These are phyloP conservation scores for Pseudomonodictys pantanalensis DNA, from an alignment of 495 filamentous ascomycete genomes.

Conservation along the genomic window DNA sequence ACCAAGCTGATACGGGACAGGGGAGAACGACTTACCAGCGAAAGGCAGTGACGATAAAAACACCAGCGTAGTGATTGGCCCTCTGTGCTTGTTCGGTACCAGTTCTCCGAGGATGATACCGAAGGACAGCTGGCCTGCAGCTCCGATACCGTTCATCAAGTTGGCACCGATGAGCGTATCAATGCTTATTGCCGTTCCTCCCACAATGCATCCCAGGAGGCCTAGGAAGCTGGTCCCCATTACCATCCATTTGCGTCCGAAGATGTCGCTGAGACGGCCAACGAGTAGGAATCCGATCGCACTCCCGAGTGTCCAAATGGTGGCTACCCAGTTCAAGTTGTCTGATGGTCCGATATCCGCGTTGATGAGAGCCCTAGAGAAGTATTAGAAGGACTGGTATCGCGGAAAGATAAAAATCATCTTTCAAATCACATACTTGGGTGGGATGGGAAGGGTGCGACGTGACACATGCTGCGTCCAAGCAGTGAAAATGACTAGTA, in stretches of 20 bases:
- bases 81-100: constrained; percentile 39
- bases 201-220: constrained; percentile 35
- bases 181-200: constrained; percentile 34
- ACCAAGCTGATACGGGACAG: neutral
- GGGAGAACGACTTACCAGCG: constrained; percentile 17
- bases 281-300: constrained; percentile 36
- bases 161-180: constrained; percentile 37
- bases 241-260: constrained; percentile 38
- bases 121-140: constrained; percentile 43
- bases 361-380: constrained; percentile 26
- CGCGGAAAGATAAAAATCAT: too few species aligned
- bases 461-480: too few species aligned
- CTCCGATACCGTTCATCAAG: constrained; percentile 33
- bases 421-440: too few species aligned
- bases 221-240: constrained; percentile 31
- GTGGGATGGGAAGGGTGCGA: neutral
- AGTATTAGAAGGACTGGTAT: too few species aligned
- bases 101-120: constrained; percentile 36
- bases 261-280: constrained; percentile 40
- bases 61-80: constrained; percentile 23
- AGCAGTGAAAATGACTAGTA: neutral
- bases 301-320: constrained; percentile 32
- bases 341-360: constrained; percentile 33
- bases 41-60: constrained; percentile 33
- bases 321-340: constrained; percentile 35